These are phyloP conservation scores for Saturnispora quitensis DNA, from an alignment of 805 yeast species.

Conservation along the genomic window DNA sequence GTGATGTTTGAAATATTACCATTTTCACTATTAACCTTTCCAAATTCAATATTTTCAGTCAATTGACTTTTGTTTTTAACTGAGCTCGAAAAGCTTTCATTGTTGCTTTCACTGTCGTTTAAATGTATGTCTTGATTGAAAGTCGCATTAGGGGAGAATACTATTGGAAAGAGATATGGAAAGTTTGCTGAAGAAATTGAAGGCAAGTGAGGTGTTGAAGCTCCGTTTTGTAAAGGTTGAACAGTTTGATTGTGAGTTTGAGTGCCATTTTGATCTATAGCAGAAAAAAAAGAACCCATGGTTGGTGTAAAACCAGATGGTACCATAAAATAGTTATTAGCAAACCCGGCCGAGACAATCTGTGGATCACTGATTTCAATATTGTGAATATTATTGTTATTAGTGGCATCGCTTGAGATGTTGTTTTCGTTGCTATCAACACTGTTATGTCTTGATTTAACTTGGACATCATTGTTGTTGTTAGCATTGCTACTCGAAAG, in stretches of 20 bases:
- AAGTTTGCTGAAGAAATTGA: constrained; percentile 5
- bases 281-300: background rate
- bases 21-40: background rate
- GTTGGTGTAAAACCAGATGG: constrained; percentile 1
- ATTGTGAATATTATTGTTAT: background rate
- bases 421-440: background rate
- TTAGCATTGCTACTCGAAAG: background rate
- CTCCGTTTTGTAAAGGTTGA: background rate
- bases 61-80: background rate
- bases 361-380: background rate
- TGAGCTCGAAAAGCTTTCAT: background rate
- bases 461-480: background rate
- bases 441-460: background rate
- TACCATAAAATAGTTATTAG: constrained; percentile 1
- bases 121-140: constrained; percentile 3
- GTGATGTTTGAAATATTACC: background rate
- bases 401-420: background rate
- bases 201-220: constrained; percentile 4
- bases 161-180: background rate
- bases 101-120: background rate
- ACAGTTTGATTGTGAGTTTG: background rate
- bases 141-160: constrained; percentile 1
- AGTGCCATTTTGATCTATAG: background rate
- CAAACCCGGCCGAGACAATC: background rate
- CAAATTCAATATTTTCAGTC: background rate